Base-by-base conservation (phyloP, 2,329 filamentous ascomycete species). In the Paecilomyces niveus region DNA sequence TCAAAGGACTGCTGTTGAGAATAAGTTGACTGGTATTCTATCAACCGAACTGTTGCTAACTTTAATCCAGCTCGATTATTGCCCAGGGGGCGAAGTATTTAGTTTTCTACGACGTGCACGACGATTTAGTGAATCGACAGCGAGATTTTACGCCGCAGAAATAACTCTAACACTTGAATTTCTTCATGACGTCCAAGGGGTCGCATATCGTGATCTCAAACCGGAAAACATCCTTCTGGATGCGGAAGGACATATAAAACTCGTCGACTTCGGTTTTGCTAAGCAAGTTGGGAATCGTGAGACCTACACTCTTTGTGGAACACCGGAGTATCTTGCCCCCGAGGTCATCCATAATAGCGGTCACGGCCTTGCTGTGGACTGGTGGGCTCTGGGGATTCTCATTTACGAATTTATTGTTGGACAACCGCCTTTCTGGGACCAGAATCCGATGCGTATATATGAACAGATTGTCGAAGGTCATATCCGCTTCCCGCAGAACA, bases 381-480 rank as follows among this genome's bases (percentile, higher is more conserved):
- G 85, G 85, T 88, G 85, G 85, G 85, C 85, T 2, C 80, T 87
- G 60, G 85, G 85, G 26, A 87, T 88, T 62, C 74, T 88, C 32
- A 83, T 87, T 50, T 87, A 87, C 70, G 85, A 88, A 64, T 87
- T 88, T 67, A 74, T 88, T 21, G 84, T 87, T 54, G 85, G 85
- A 55, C 84, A 87, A 65, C 85, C 85, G 22, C 85, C 85, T 0
- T 88, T 87, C 70, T 88, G 85, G 85, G 85, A 87, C 68, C 83
- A 85, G 60, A 87, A 87, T 63, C 85, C 85, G 3, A 86, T 87
- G 82, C 85, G 85, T 61, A 86, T 87, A 61, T 87, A 87, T 68
- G 85, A 87, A 70, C 84, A 84, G 68, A 88, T 88, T 62, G 83
- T 87, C 13, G 82, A 85, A 70, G 85, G 85, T 59, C 82, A 79